phyloP scores from a whole-genome alignment of 2,329 filamentous ascomycete species.

The Pleoardoris graminearum region DNA sequence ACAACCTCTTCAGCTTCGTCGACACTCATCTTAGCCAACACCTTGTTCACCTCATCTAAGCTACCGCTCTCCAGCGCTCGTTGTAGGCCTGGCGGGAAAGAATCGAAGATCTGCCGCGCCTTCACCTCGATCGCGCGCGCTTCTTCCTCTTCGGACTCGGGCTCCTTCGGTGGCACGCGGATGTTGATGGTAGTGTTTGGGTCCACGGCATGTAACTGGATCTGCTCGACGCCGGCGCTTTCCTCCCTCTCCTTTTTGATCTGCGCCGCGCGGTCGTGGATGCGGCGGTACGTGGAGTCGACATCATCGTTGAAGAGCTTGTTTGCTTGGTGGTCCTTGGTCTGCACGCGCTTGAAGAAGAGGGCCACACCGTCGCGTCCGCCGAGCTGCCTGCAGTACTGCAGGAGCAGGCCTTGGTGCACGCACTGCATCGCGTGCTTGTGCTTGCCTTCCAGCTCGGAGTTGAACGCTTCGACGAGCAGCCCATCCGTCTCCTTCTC shows the following conservation, averaged over 20 bases:
- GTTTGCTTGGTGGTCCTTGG: constrained; percentile 83
- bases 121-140: constrained; percentile 64
- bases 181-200: constrained; percentile 92
- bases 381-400: constrained; percentile 91
- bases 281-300: constrained; percentile 80
- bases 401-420: constrained; percentile 87
- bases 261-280: constrained; percentile 75
- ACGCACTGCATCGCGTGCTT: constrained; percentile 84
- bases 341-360: constrained; percentile 97
- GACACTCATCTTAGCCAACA: constrained; percentile 84
- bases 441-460: constrained; percentile 74
- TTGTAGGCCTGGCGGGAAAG: constrained; percentile 79
- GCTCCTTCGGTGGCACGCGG: constrained; percentile 68
- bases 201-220: constrained; percentile 95
- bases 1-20: constrained; percentile 86
- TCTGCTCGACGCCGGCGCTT: constrained; percentile 78
- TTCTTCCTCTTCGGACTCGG: constrained; percentile 53
- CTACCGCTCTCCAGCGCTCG: constrained; percentile 85
- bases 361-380: constrained; percentile 84
- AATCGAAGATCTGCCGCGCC: constrained; percentile 74
- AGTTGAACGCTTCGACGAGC: constrained; percentile 88
- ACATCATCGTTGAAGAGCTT: constrained; percentile 94
- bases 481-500: constrained; percentile 91
- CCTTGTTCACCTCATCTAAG: constrained; percentile 84
- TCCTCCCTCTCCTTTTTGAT: constrained; percentile 63